Percentiles rank a stretch among this genome's conserved stretches.
Conservation (phyloP, 2,329 filamentous ascomycete genomes). For the Curvularia sp. region DNA sequence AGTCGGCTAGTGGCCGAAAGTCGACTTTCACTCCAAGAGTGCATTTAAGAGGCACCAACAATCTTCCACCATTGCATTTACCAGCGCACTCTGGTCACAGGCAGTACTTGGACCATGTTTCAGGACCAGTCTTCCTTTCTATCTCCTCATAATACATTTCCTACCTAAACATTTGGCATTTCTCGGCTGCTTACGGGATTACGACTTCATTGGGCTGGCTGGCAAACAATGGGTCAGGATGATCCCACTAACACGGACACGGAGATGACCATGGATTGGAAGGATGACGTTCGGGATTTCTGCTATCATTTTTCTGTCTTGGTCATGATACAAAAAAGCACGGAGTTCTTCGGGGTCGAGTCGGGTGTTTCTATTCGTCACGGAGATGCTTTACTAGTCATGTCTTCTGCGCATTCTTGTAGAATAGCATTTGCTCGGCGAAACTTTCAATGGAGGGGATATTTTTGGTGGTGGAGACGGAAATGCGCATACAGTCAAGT, state of each 20-base stretch:
- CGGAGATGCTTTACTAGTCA: slow-evolving; percentile 23
- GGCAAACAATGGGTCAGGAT: slow-evolving; percentile 32
- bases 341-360: slow-evolving; percentile 24
- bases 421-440: slow-evolving; percentile 35
- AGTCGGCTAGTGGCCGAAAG: slow-evolving; percentile 17
- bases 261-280: slow-evolving; percentile 8
- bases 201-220: slow-evolving; percentile 35
- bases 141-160: slow-evolving; percentile 28
- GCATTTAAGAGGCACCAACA: slow-evolving; percentile 22
- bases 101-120: slow-evolving; percentile 30
- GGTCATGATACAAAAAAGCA: slow-evolving; percentile 25
- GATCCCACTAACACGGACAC: slow-evolving; percentile 19
- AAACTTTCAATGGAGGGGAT: slow-evolving; percentile 18
- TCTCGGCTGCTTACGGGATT: slow-evolving; percentile 27
- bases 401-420: slow-evolving; percentile 29
- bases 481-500: slow-evolving; percentile 16
- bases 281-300: slow-evolving; percentile 12
- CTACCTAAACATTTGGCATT: slow-evolving; percentile 22
- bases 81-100: slow-evolving; percentile 38
- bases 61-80: slow-evolving; percentile 46
- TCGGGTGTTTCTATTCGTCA: slow-evolving; percentile 22
- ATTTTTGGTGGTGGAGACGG: slow-evolving; percentile 15
- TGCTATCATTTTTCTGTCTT: slow-evolving; percentile 21
- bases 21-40: slow-evolving; percentile 24
- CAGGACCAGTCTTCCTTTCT: slow-evolving; percentile 26